phyloP scores from a whole-genome alignment of 2,329 filamentous ascomycete genomes.

The Colletotrichum agaves region DNA sequence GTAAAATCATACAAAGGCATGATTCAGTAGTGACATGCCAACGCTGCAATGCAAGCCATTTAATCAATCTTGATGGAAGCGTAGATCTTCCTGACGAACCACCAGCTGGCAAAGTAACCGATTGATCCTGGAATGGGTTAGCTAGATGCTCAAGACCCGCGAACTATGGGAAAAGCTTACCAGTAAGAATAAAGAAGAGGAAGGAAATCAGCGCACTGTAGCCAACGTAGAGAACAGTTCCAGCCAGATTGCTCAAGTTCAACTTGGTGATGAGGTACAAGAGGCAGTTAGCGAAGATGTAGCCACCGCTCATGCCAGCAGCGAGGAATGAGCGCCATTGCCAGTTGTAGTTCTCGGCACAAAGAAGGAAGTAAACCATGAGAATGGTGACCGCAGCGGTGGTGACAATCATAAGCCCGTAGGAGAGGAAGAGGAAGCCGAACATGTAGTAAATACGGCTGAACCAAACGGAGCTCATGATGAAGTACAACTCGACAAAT shows the following conservation, averaged over 20 bases:
- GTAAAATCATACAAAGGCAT: conserved; percentile 26
- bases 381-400: conserved; percentile 91
- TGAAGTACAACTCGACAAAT: conserved; percentile 98
- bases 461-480: conserved; percentile 99
- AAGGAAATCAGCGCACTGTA: conserved; percentile 92
- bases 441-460: conserved; percentile 99
- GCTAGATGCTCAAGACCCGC: not conserved
- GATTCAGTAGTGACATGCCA: conserved; percentile 5
- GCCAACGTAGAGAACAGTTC: conserved; percentile 90
- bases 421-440: conserved; percentile 97
- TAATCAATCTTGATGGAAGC: conserved; percentile 98
- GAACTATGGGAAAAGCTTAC: conserved; percentile 66
- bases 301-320: conserved; percentile 88
- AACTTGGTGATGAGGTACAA: conserved; percentile 92
- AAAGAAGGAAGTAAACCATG: conserved; percentile 96
- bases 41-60: conserved; percentile 31
- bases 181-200: conserved; percentile 92
- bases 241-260: conserved; percentile 84
- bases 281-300: conserved; percentile 91
- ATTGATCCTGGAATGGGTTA: conserved; percentile 76
- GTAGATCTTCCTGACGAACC: conserved; percentile 94
- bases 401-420: conserved; percentile 96
- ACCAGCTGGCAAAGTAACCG: conserved; percentile 94
- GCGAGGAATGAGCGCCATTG: conserved; percentile 96
- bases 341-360: conserved; percentile 98